Evolutionary conservation across 2,329 filamentous ascomycete genomes (phyloP), one percentile per base, ranked within the genome.

Genomic region (Dactylellina cionopaga): DNA sequence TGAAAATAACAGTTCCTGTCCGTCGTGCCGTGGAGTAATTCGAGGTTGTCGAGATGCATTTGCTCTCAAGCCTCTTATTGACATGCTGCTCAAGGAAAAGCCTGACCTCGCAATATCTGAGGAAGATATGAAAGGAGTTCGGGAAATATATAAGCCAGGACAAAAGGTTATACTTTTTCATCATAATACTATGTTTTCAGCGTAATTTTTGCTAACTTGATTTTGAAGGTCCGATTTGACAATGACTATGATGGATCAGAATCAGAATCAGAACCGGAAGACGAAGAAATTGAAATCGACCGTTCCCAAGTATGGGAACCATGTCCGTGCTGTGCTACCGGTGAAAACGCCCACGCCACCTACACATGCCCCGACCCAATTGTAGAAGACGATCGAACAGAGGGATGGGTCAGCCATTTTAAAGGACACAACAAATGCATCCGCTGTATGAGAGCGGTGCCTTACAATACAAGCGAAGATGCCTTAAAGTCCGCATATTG

Each of bases 51-150:
- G 59, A 43, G 68, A 72, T 39, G 68, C 68, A 15, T 72, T 72
- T 17, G 59, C 68, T 5, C 33, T 72, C 7, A 72, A 72, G 27
- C 68, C 68, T n/a, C 43, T 72, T 11, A 43, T 72, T 5, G 68
- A 72, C 22, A 72, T 72, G 68, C 52, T 72, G 3, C 39, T 72
- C 10, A 72, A 65, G n/a, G 68, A 72, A 29, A 72, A 59, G 13
- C 59, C 68, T 5, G 59, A 65, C n/a, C 41, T 72, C 5, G 31
- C 22, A 2, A 6, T 47, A 3, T 58, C 68, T 11, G 52, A 72
- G 7, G 59, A 72, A 10, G 68, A 72, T 35, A 13, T 72, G n/a
- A 39, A 54, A 13, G 24, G 6, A 3, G 46, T 27, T 13, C 25
- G 52, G 27, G 43, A 41, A 0, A 31, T 39, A 11, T 72, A 72